These are phyloP conservation scores for Geotrichum klebahnii DNA, from an alignment of 1,139 yeast species.

Conservation along the genomic window DNA sequence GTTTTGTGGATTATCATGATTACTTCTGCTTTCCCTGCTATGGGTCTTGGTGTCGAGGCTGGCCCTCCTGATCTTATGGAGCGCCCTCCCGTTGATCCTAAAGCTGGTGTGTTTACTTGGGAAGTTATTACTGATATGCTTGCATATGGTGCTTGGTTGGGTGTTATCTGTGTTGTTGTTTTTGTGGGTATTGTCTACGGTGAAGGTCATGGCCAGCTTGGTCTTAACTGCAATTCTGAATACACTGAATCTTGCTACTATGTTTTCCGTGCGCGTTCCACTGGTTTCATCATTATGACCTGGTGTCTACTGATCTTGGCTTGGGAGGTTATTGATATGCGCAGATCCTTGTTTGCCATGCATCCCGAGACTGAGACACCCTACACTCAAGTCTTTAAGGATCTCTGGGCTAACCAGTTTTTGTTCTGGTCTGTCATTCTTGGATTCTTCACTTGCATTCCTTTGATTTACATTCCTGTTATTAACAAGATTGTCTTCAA, in stretches of 20 bases:
- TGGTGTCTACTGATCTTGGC: conserved; percentile 86
- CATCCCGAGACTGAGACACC: conserved; percentile 62
- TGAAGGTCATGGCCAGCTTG: conserved; percentile 64
- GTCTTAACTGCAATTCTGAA: conserved; percentile 56
- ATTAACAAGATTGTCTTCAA: conserved; percentile 73
- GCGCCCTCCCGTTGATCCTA: conserved; percentile 57
- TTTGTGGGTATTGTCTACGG: conserved; percentile 62
- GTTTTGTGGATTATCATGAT: conserved; percentile 76
- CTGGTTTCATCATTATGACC: conserved; percentile 80
- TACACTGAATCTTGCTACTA: conserved; percentile 50
- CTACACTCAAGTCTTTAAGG: conserved; percentile 56
- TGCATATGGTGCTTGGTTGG: conserved; percentile 71
- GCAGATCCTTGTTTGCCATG: conserved; percentile 71
- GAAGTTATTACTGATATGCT: conserved; percentile 71
- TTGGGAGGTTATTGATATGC: conserved; percentile 83
- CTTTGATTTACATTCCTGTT: conserved; percentile 83
- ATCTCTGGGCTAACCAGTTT: conserved; percentile 71
- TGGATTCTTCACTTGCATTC: conserved; percentile 72
- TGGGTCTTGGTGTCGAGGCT: conserved; percentile 75
- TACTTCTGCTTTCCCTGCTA: conserved; percentile 78
- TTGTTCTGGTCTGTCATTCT: conserved; percentile 77
- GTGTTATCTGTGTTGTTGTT: conserved; percentile 63
- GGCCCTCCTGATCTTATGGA: conserved; percentile 66
- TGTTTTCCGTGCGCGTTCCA: conserved; percentile 77
- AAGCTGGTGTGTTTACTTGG: conserved; percentile 60